Base-by-base conservation (phyloP, 2,329 filamentous ascomycete genomes). In the Arthrobotrys iridis region DNA sequence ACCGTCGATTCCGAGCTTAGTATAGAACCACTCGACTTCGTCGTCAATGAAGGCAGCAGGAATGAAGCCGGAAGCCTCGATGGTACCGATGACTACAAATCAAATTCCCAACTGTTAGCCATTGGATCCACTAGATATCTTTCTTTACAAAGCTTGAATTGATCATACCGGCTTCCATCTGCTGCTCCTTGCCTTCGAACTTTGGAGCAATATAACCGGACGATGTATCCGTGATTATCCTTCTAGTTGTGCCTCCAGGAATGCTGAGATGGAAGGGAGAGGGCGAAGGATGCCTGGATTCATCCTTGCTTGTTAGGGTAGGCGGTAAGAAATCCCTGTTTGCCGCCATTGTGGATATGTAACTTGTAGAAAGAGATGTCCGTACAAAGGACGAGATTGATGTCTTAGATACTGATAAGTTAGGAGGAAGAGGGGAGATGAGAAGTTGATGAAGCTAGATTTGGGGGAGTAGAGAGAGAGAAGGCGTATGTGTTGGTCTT, bases 1-100 rank as follows among this genome's bases (percentile, higher is more conserved):
- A 79, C 78, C 95, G 81, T 99, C 95, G 80, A 99, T 99, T 79
- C 95, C 95, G 22, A 99, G 88, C 83, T 96, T 91, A 82, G 95
- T 92, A 85, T 99, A 99, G 86, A 99, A 99, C 94, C 95, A 99
- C 74, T 88, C 87, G 59, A 93, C 92, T 84, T 99, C 93, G 24
- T 89, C 87, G 77, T 96, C 91, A 77, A 97, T 87, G 78, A 96
- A 91, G 60, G 91, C 86, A 68, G 88, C 86, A 1, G 95, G 95
- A 76, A 99, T 92, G 87, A 96, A 97, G 74, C 90, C 91, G 81
- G 90, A 91, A 78, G 90, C 87, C 80, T 88, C 86, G 79, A 97
- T 89, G 81, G 90, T 85, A 78, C 90, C 89, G 88, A 93, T 93
- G 81, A 97, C 93, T 92, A 77, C 43, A 33, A 5, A 33, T 33